Percentiles rank a stretch among this genome's conserved stretches.
These are phyloP conservation scores for Penicillium longicatenatum DNA, from an alignment of 495 filamentous ascomycete species.

Conservation along the genomic window DNA sequence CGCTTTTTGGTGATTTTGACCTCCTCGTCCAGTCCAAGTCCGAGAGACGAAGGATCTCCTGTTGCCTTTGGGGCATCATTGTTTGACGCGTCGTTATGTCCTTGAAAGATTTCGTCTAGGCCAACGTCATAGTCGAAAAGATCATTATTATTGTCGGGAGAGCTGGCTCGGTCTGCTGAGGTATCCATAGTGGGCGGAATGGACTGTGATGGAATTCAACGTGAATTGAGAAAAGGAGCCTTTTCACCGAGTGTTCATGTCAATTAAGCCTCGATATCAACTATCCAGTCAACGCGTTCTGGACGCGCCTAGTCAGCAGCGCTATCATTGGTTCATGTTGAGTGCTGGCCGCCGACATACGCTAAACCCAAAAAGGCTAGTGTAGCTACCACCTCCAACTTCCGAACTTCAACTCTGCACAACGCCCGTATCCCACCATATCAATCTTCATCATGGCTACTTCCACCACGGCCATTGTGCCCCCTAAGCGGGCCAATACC, in stretches of 20 bases:
- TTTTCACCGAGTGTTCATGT: not conserved
- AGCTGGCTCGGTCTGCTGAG: not conserved
- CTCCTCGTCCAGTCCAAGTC: conserved; percentile 82
- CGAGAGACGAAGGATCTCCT: conserved; percentile 33
- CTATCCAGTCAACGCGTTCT: conserved; percentile 16
- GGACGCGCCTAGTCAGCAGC: conserved; percentile 19
- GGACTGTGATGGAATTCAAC: not conserved
- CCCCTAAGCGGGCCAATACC: conserved; percentile 71
- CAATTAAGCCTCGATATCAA: conserved; percentile 2
- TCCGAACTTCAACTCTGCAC: conserved; percentile 31
- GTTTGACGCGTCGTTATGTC: conserved; percentile 30
- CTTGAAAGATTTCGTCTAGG: conserved; percentile 51
- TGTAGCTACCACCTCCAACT: conserved; percentile 27
- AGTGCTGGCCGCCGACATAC: conserved; percentile 13
- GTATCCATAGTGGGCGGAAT: conserved; percentile 5
- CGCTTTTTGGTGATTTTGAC: conserved; percentile 77
- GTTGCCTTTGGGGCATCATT: conserved; percentile 31
- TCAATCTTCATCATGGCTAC: conserved; percentile 55
- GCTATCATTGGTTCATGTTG: conserved; percentile 11
- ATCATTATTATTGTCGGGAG: conserved; percentile 51
- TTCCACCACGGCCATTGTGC: conserved; percentile 62
- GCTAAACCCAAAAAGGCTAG: conserved; percentile 32
- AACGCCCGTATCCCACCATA: conserved; percentile 18
- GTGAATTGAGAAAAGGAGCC: not conserved
- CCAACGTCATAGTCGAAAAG: conserved; percentile 73